These are phyloP conservation scores for Lathyrus sativus DNA, from an alignment of 306 rosid genomes.

Conservation along the genomic window DNA sequence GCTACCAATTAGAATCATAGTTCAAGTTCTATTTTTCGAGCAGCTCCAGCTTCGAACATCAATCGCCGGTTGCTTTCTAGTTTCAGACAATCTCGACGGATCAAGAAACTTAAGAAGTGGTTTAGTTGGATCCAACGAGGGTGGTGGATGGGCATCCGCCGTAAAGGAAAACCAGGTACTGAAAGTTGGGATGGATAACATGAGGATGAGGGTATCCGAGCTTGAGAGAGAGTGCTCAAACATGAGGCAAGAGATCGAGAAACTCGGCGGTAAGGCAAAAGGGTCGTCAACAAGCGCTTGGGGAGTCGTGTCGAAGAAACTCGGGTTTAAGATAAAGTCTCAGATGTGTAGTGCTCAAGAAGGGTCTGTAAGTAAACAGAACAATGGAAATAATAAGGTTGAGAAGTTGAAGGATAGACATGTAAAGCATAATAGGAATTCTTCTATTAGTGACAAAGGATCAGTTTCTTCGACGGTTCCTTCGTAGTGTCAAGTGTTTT, in stretches of 20 bases:
- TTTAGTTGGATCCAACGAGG: constrained; percentile 67
- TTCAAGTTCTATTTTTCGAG: constrained; percentile 97
- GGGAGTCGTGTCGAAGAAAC: constrained; percentile 85
- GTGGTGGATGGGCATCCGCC: constrained; percentile 95
- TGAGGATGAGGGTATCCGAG: constrained; percentile 97
- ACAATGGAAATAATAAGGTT: constrained; percentile 51
- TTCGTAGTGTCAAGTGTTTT: constrained; percentile 24
- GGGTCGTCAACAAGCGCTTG: constrained; percentile 58
- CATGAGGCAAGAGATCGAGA: constrained; percentile 97
- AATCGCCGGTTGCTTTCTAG: constrained; percentile 90
- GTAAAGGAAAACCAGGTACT: constrained; percentile 94
- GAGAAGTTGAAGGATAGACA: constrained; percentile 83
- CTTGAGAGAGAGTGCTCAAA: constrained; percentile 94
- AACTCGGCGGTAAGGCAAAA: constrained; percentile 68
- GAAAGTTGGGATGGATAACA: constrained; percentile 97
- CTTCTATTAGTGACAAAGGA: constrained; percentile 58
- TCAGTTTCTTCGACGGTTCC: constrained; percentile 34
- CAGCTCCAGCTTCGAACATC: constrained; percentile 98
- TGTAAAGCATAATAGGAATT: constrained; percentile 61
- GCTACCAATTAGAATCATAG: constrained; percentile 88
- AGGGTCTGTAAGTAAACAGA: constrained; percentile 83
- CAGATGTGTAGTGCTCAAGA: constrained; percentile 99
- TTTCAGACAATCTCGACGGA: constrained; percentile 88
- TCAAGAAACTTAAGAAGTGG: constrained; percentile 91
- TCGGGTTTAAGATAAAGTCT: constrained; percentile 87